Percentiles rank a stretch among this genome's conserved stretches.
Conservation (phyloP, 306 rosid genomes). For the Begonia masoniana region DNA sequence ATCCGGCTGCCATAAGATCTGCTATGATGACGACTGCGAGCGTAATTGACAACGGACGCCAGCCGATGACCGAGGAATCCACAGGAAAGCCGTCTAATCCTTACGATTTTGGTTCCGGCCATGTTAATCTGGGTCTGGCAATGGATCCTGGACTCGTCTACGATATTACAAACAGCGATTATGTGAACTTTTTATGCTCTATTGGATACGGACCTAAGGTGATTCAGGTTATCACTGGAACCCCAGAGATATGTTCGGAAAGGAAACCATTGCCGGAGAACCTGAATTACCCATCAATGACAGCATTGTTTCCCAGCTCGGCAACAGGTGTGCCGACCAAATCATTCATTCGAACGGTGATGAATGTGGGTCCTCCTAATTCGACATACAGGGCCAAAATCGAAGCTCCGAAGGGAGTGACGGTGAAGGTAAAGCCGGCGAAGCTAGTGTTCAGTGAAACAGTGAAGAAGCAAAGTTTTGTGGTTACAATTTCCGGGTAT, state of each 20-base stretch:
- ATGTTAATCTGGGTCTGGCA: slow-evolving; percentile 49
- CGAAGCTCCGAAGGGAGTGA: slow-evolving; percentile 48
- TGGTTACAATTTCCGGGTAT: slow-evolving; percentile 45
- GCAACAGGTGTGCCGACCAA: slow-evolving; percentile 24
- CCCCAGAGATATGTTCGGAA: slow-evolving; percentile 37
- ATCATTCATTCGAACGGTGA: slow-evolving; percentile 48
- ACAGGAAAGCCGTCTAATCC: slow-evolving; percentile 52
- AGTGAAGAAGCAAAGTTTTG: slow-evolving; percentile 49
- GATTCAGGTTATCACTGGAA: slow-evolving; percentile 59
- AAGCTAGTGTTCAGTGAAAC: slow-evolving; percentile 38
- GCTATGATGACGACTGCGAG: slow-evolving; percentile 85
- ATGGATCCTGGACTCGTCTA: slow-evolving; percentile 82
- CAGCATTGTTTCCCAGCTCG: slow-evolving; percentile 32
- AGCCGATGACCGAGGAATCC: slow-evolving; percentile 54
- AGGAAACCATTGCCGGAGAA: slow-evolving; percentile 49
- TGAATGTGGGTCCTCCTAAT: slow-evolving; percentile 51
- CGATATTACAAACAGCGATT: slow-evolving; percentile 48
- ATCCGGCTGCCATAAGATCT: slow-evolving; percentile 73
- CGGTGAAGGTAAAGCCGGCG: slow-evolving; percentile 59
- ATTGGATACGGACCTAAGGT: slow-evolving; percentile 48
- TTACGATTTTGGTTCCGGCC: slow-evolving; percentile 74
- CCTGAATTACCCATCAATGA: slow-evolving; percentile 69
- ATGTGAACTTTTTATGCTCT: slow-evolving; percentile 45
- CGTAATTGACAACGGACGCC: slow-evolving; percentile 31
- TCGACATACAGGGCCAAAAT: slow-evolving; percentile 37